These are phyloP conservation scores for Lipomyces orientalis DNA, from an alignment of 805 yeast genomes.

Conservation along the genomic window DNA sequence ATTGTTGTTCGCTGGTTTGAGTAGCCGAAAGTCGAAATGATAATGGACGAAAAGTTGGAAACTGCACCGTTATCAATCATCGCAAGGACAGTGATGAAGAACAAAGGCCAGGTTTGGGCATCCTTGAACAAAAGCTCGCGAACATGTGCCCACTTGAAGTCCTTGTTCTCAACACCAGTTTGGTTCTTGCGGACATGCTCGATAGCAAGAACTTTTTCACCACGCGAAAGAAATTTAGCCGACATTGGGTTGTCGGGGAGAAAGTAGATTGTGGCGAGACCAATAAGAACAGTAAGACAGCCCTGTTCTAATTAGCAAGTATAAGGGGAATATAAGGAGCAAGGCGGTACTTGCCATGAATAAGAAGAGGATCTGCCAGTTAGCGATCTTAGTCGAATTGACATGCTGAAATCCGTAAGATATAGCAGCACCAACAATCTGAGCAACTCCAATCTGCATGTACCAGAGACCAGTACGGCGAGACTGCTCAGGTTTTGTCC, in stretches of 20 bases:
- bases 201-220: conserved; percentile 56
- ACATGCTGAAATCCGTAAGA: conserved; percentile 59
- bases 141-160: conserved; percentile 61
- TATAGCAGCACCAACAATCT: conserved; percentile 56
- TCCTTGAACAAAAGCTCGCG: conserved; percentile 57
- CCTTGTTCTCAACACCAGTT: conserved; percentile 63
- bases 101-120: conserved; percentile 55
- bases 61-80: conserved; percentile 63
- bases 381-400: conserved; percentile 47
- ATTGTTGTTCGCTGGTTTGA: conserved; percentile 51
- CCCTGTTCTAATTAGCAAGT: conserved; percentile 49
- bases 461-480: conserved; percentile 51
- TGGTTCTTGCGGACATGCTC: conserved; percentile 60
- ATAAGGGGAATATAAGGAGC: neutral
- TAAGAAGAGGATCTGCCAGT: conserved; percentile 62
- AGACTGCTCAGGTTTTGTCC: conserved; percentile 52
- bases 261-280: conserved; percentile 54
- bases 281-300: conserved; percentile 58
- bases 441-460: conserved; percentile 56
- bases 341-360: conserved; percentile 13
- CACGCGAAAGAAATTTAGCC: conserved; percentile 47
- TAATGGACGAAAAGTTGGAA: conserved; percentile 55
- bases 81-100: conserved; percentile 50
- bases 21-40: conserved; percentile 54
- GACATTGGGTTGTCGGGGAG: conserved; percentile 62